Evolutionary conservation across 1,139 yeast species (phyloP), one percentile per base, ranked within the genome.

Genomic region (Spencermartinsiella ligniputridi): DNA sequence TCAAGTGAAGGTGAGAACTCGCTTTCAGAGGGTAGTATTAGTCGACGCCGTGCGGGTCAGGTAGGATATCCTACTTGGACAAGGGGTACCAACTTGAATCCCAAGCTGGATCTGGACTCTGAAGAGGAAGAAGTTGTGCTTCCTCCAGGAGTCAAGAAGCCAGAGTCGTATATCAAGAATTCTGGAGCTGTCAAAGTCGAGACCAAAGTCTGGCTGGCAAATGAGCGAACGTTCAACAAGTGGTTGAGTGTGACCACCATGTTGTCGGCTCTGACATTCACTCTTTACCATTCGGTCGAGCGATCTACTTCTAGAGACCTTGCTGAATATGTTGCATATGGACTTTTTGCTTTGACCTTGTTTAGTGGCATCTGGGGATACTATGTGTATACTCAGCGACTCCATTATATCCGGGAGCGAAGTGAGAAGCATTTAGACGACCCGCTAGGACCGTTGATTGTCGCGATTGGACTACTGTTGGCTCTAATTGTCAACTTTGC

Each of bases 201-300:
- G 70, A 95, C 97, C 27, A 92, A 92, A 64, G 98, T 92, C 32
- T 92, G 98, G 97, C 73, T 92, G 51, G 98, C 98, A 27, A 92
- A 92, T 62, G 98, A 92, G 69, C 84, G 98, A 67, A 92, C 98
- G 2, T 90, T 90, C 68, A 84, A 87, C 71, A 79, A 95, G 66
- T 92, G 98, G 98, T 74, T 92, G 53, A 92, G 85, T 58, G 92
- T 90, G 8, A 85, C 95, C n/a, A 80, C 95, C 0, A 70, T 92
- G 60, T 72, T 92, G 52, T 80, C 95, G n/a, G 82, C 92, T 0
- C 70, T 92, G 58, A 88, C 97, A 0, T 89, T 90, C 61, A 75
- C 95, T 13, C 77, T 92, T 45, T 86, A 86, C 69, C 76, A 81
- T 33, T 81, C 95, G n/a, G 85, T 88, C 13, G 70, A 74, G 50